A percentile compares a stretch with the other conserved stretches of the same genome.
These are phyloP conservation scores for Heimioporus retisporus DNA, from an alignment of 1,284 basidiomycete species.

Conservation along the genomic window DNA sequence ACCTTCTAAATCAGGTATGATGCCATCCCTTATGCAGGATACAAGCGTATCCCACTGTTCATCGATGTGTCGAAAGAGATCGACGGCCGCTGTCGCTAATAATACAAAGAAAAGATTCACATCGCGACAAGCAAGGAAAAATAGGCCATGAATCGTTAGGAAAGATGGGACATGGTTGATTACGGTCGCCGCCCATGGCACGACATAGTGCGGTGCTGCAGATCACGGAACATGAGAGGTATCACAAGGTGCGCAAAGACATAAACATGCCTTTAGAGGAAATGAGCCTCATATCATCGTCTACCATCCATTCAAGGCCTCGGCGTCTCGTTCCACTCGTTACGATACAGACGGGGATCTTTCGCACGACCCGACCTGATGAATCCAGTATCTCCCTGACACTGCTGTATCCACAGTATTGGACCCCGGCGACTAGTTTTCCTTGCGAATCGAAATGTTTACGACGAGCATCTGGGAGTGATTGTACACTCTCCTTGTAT, in stretches of 20 bases:
- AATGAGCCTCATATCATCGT: slow-evolving; percentile 3
- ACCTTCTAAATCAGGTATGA: slow-evolving; percentile 26
- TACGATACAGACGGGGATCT: too few species aligned
- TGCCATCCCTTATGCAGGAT: slow-evolving; percentile 24
- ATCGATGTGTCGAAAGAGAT: slow-evolving; percentile 16
- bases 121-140: slow-evolving; percentile 20
- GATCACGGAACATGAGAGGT: too few species aligned
- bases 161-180: slow-evolving; percentile 17
- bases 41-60: slow-evolving; percentile 25
- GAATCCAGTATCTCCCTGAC: too few species aligned
- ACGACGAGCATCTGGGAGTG: slow-evolving; percentile 1
- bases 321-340: too few species aligned
- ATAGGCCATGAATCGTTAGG: slow-evolving; percentile 34
- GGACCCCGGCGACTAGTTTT: too few species aligned
- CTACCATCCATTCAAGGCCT: too few species aligned
- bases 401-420: too few species aligned
- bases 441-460: too few species aligned
- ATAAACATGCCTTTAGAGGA: slow-evolving; percentile 10
- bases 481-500: background rate
- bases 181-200: slow-evolving; percentile 27
- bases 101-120: slow-evolving; percentile 12
- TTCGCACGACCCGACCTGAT: too few species aligned
- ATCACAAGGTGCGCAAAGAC: background rate
- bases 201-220: slow-evolving; percentile 26
- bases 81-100: slow-evolving; percentile 22